Percentiles rank a stretch among this genome's conserved stretches.
phyloP scores from a whole-genome alignment of 2,329 filamentous ascomycete genomes.

The Elsinoe necatrix region DNA sequence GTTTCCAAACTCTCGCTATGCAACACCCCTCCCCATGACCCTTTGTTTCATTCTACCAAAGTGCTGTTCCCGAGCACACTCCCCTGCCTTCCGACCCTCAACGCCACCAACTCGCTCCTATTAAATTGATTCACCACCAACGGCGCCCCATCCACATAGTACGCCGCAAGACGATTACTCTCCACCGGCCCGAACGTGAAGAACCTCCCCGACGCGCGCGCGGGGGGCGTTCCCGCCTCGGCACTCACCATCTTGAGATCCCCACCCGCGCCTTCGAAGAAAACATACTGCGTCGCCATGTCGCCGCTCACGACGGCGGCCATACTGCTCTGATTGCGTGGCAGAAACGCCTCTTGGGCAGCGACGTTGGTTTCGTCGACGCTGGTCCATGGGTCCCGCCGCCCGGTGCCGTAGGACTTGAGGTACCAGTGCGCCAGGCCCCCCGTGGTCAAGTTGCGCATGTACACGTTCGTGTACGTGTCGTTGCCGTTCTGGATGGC shows the following conservation, averaged over 20 bases:
- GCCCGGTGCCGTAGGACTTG: background rate
- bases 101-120: background rate
- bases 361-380: background rate
- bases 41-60: background rate
- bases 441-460: slow-evolving; percentile 4
- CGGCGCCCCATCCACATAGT: background rate
- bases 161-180: background rate
- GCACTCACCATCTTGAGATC: slow-evolving; percentile 3
- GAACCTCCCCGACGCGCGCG: background rate
- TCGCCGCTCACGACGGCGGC: background rate
- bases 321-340: background rate
- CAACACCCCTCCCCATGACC: background rate
- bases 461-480: slow-evolving; percentile 7
- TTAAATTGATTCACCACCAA: slow-evolving; percentile 2
- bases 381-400: background rate
- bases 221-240: background rate
- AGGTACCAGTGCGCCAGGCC: slow-evolving; percentile 7
- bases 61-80: background rate
- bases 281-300: slow-evolving; percentile 1
- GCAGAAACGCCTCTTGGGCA: background rate
- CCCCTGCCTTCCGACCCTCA: slow-evolving; percentile 6
- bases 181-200: background rate
- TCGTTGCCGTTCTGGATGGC: slow-evolving; percentile 8
- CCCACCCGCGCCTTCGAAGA: slow-evolving; percentile 2
- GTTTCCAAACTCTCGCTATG: background rate